Evolutionary conservation across 306 rosid genomes (phyloP), one percentile per base, ranked within the genome.

Genomic region (Trifolium fragiferum): DNA sequence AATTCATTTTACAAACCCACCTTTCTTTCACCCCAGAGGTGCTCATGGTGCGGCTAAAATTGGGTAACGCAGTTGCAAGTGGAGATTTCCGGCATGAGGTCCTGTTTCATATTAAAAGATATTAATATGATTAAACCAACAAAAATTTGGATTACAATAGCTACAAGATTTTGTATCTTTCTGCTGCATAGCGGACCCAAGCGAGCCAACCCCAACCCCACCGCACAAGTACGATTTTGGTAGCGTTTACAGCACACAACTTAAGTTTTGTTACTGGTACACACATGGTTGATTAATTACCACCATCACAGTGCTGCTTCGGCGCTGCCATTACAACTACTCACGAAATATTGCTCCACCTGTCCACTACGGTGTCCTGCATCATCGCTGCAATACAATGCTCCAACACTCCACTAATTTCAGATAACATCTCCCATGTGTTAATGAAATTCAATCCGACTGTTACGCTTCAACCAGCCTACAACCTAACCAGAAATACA

Each of bases 21-120:
- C 94, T 86, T 80, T 90, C 83, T 75, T 92, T 87, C 25, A 84
- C 81, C 77, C 81, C 90, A 0, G 84, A 81, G 74, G 94, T 90
- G 38, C 92, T 91, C 91, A 88, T 90, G 30, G 90, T 84, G 47
- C 84, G 86, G 80, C 83, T 84, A 63, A 82, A 46, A 78, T 85
- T 66, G 1, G 88, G 87, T 12, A 78, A 15, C 63, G 84, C 75
- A 40, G 88, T 83, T 73, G 90, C 90, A 68, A 46, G 83, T 71
- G 87, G 88, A 76, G 89, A 37, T 47, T 84, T 86, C 87, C 85
- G 81, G 82, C 58, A 76, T 49, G 78, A 76, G 70, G 18, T 82
- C 84, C 86, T 89, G 86, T 46, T 76, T 55, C 77, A 80, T 18
- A 50, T 60, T 37, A 68, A 72, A 5, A 66, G 5, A 68, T 41